A percentile compares a stretch with the other conserved stretches of the same genome.
Evolutionary conservation across 306 rosid genomes (phyloP).

Genomic region (Lablab purpureus): DNA sequence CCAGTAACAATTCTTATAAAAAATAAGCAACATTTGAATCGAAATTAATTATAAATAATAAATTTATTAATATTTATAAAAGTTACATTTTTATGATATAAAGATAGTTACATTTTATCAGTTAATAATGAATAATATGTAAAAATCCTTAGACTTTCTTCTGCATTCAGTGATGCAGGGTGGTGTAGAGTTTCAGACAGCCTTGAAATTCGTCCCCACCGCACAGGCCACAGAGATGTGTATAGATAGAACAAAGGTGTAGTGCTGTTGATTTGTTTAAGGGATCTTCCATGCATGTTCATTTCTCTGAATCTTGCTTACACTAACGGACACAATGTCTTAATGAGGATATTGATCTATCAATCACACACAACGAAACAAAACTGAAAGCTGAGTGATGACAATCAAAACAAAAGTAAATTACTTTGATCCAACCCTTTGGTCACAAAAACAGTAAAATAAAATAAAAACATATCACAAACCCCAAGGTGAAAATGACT

Average conservation of each 20-base stretch:
- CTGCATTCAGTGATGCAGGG: no score
- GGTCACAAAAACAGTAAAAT: background rate
- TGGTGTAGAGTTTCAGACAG: background rate
- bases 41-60: no score
- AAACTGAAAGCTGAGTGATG: slow-evolving; percentile 12
- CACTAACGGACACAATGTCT: slow-evolving; percentile 48
- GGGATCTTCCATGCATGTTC: slow-evolving; percentile 22
- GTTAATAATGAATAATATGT: no score
- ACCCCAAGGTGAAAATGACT: background rate
- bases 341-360: slow-evolving; percentile 46
- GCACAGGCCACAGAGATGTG: no score
- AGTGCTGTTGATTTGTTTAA: background rate
- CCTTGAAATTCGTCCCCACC: background rate
- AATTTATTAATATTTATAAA: no score
- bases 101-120: no score
- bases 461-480: slow-evolving; percentile 16
- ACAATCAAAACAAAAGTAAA: slow-evolving; percentile 29
- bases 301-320: slow-evolving; percentile 31
- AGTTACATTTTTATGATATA: no score
- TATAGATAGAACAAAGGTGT: background rate
- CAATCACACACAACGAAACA: slow-evolving; percentile 47
- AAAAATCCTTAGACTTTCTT: background rate
- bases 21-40: no score
- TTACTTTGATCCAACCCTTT: slow-evolving; percentile 31
- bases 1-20: no score